Conservation (phyloP, 371 early-diverging fungal species). For the Rhizopus delemar region DNA sequence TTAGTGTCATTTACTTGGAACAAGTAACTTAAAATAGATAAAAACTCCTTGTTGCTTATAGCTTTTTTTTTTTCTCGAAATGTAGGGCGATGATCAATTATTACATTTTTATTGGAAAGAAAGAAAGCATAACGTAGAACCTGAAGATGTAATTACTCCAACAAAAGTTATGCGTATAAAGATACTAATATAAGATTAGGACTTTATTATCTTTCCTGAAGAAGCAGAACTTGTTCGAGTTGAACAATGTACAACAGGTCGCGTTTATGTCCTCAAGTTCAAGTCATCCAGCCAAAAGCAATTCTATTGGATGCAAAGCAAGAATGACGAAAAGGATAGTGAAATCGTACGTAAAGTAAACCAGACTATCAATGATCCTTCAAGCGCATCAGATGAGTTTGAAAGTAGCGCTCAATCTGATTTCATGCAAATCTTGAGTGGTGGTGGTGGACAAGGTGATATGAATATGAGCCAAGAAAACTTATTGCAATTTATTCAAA, state of each 20-base stretch:
- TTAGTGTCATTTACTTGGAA: constrained; percentile 58
- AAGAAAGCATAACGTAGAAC: constrained; percentile 42
- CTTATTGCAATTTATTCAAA: constrained; percentile 50
- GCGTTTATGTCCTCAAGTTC: constrained; percentile 76
- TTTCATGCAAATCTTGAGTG: constrained; percentile 39
- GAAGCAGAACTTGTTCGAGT: constrained; percentile 75
- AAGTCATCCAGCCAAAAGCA: constrained; percentile 70
- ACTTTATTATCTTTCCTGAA: constrained; percentile 78
- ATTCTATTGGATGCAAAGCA: constrained; percentile 85
- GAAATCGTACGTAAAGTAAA: constrained; percentile 57
- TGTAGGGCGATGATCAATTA: constrained; percentile 65
- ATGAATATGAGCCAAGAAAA: constrained; percentile 48
- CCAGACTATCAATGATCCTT: constrained; percentile 61
- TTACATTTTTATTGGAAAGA: constrained; percentile 82
- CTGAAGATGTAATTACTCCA: constrained; percentile 26
- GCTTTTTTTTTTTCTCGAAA: neutral
- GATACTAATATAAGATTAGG: constrained; percentile 28
- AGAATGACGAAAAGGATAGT: constrained; percentile 58
- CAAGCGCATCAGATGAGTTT: constrained; percentile 32
- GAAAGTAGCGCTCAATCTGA: constrained; percentile 33
- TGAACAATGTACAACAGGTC: constrained; percentile 67
- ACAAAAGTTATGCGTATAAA: neutral
- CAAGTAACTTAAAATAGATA: constrained; percentile 35
- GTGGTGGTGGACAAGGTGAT: constrained; percentile 29
- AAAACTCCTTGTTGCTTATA: neutral